phyloP scores from a whole-genome alignment of 1,139 yeast genomes.

The Groenewaldozyma auringiensis region DNA sequence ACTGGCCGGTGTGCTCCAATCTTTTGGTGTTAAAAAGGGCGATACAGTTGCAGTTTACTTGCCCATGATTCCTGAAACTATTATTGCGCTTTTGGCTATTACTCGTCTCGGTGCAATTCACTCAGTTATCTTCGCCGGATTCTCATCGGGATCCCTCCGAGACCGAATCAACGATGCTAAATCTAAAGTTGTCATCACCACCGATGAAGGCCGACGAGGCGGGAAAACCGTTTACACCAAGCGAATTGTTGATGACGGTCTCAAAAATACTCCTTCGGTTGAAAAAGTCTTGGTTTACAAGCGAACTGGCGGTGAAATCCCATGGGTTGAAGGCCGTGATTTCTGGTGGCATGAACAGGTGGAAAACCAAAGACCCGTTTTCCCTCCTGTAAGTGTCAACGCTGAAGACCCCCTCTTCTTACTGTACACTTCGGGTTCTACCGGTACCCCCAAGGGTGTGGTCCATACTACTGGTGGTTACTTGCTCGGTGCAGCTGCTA shows the following conservation, averaged over 20 bases:
- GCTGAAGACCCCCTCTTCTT: conserved; percentile 91
- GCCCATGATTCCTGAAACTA: conserved; percentile 96
- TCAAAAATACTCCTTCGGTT: conserved; percentile 67
- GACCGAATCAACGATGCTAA: conserved; percentile 87
- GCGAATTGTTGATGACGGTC: conserved; percentile 89
- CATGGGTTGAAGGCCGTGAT: conserved; percentile 76
- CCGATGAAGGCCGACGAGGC: conserved; percentile 95
- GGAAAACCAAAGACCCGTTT: conserved; percentile 71
- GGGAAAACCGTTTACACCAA: conserved; percentile 86
- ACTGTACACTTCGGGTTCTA: conserved; percentile 92
- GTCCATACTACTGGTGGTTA: conserved; percentile 93
- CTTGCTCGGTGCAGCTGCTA: conserved; percentile 85
- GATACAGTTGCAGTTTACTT: conserved; percentile 93
- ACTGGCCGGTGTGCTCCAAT: conserved; percentile 75
- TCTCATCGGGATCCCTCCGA: conserved; percentile 83
- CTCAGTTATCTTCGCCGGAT: conserved; percentile 94
- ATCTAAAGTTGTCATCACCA: conserved; percentile 81
- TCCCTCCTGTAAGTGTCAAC: conserved; percentile 80
- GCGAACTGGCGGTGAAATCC: conserved; percentile 64
- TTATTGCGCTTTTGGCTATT: conserved; percentile 87
- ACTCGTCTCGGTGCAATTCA: conserved; percentile 94
- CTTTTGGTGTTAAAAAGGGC: conserved; percentile 87
- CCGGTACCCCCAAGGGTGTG: conserved; percentile 97
- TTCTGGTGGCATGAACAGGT: conserved; percentile 88
- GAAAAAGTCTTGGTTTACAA: conserved; percentile 75